These are phyloP conservation scores for Fusarium dimerum DNA, from an alignment of 2,329 filamentous ascomycete species.

Conservation along the genomic window DNA sequence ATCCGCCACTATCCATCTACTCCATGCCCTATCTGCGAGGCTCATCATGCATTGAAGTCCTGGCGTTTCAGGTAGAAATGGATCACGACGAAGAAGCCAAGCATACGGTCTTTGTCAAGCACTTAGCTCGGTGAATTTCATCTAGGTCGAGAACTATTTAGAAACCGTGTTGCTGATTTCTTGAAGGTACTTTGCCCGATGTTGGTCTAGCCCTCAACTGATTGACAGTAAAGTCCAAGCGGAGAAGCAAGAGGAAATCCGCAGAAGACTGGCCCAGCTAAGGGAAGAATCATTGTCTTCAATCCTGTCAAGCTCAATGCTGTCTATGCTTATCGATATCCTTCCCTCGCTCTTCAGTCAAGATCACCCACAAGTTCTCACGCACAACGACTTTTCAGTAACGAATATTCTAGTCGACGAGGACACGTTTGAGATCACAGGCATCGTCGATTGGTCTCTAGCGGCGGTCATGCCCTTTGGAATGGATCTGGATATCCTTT, in stretches of 20 bases:
- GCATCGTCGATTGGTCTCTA: conserved; percentile 34
- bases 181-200: conserved; percentile 30
- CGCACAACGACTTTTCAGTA: conserved; percentile 31
- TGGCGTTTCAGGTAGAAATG: conserved; percentile 23
- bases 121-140: conserved; percentile 14
- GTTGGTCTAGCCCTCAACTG: conserved; percentile 15
- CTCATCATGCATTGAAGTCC: conserved; percentile 23
- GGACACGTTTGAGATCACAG: conserved; percentile 24
- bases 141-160: neutral
- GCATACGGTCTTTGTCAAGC: conserved; percentile 14
- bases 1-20: conserved; percentile 27
- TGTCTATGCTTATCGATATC: conserved; percentile 16
- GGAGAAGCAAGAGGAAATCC: conserved; percentile 17
- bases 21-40: conserved; percentile 26
- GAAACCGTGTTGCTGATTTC: conserved; percentile 8
- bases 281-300: conserved; percentile 6
- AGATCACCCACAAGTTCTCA: conserved; percentile 32
- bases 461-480: conserved; percentile 25
- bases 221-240: conserved; percentile 9
- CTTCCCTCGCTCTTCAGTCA: conserved; percentile 28
- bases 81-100: conserved; percentile 15
- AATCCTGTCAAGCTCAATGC: conserved; percentile 7
- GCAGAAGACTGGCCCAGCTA: conserved; percentile 19
- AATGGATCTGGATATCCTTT: conserved; percentile 25
- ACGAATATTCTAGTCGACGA: conserved; percentile 34